These are phyloP conservation scores for Mycena sanguinolenta DNA, from an alignment of 768 basidiomycete species.

Conservation along the genomic window DNA sequence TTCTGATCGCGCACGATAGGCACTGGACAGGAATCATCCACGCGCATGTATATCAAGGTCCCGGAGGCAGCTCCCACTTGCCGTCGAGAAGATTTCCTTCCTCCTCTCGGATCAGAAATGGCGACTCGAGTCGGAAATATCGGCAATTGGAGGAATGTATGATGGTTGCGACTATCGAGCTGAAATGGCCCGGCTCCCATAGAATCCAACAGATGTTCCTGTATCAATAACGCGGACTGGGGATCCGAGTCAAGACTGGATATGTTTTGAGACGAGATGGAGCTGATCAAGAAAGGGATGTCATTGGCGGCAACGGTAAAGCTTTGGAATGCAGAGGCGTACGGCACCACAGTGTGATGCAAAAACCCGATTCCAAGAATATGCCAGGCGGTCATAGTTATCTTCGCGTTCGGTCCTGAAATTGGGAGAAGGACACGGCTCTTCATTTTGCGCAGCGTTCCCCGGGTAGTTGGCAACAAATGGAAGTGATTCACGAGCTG, in stretches of 20 bases:
- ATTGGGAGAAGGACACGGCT: conserved; percentile 28
- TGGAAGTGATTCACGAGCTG: conserved; percentile 28
- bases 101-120: background rate
- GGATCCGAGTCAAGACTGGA: conserved; percentile 9
- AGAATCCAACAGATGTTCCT: conserved; percentile 31
- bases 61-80: conserved; percentile 21
- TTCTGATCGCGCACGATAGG: conserved; percentile 17
- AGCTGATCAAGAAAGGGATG: conserved; percentile 23
- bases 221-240: conserved; percentile 25
- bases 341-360: conserved; percentile 30
- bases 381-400: conserved; percentile 21
- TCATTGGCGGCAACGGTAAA: conserved; percentile 4
- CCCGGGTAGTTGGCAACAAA: conserved; percentile 37
- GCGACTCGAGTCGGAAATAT: conserved; percentile 37
- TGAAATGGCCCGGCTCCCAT: background rate
- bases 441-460: conserved; percentile 28
- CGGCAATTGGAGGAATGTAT: conserved; percentile 32
- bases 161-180: background rate
- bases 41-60: conserved; percentile 21
- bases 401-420: background rate
- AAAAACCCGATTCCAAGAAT: conserved; percentile 39
- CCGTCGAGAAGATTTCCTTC: conserved; percentile 18
- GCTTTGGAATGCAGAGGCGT: conserved; percentile 1
- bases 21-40: conserved; percentile 35
- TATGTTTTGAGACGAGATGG: conserved; percentile 13